Percentiles rank a stretch among this genome's conserved stretches.
These are phyloP conservation scores for Lichtheimia corymbifera DNA, from an alignment of 371 early-diverging fungal species.

Conservation along the genomic window DNA sequence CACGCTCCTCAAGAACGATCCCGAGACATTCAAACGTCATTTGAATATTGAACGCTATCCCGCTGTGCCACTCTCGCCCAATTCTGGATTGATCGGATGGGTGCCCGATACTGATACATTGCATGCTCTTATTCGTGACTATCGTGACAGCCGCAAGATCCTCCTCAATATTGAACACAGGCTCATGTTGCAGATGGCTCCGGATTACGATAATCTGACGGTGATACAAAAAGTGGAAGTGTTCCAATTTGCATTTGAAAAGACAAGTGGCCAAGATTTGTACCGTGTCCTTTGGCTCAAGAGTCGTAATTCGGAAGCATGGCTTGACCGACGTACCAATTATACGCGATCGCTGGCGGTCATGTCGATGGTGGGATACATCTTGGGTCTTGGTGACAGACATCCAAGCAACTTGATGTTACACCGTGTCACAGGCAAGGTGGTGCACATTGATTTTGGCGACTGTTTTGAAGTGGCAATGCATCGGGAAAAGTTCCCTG, in stretches of 20 bases:
- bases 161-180: constrained; percentile 92
- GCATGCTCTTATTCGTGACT: constrained; percentile 88
- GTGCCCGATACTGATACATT: constrained; percentile 95
- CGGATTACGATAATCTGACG: constrained; percentile 91
- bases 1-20: constrained; percentile 82
- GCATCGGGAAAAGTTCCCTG: constrained; percentile 97
- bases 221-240: constrained; percentile 95
- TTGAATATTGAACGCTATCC: constrained; percentile 92
- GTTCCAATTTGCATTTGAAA: constrained; percentile 93
- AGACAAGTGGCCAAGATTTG: constrained; percentile 94
- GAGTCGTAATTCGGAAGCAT: constrained; percentile 92
- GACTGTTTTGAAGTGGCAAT: constrained; percentile 98
- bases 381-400: constrained; percentile 97
- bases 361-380: constrained; percentile 99
- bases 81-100: constrained; percentile 97
- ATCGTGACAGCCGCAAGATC: constrained; percentile 87
- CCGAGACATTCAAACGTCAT: constrained; percentile 93
- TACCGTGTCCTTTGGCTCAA: constrained; percentile 96
- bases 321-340: constrained; percentile 95
- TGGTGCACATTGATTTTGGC: constrained; percentile 99
- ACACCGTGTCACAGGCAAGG: constrained; percentile 90
- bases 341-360: constrained; percentile 96
- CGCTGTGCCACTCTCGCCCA: constrained; percentile 95
- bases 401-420: constrained; percentile 99
- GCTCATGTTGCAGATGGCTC: constrained; percentile 93